Evolutionary conservation across 306 rosid genomes (phyloP).

Genomic region (Trichosanthes cucumerina): DNA sequence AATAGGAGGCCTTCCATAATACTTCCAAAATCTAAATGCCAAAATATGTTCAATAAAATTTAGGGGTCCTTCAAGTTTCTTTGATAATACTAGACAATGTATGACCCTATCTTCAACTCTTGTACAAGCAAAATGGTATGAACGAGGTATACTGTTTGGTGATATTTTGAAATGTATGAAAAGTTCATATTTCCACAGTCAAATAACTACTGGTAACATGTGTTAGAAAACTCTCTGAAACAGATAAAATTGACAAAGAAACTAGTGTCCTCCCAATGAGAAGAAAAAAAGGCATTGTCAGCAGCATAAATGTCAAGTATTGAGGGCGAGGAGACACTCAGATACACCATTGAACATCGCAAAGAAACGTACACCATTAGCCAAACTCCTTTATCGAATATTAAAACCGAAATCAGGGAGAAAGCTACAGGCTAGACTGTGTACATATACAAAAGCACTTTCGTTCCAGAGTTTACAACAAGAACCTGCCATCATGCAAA

Average conservation of each 20-base stretch:
- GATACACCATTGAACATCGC: not conserved
- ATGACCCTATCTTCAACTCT: not conserved
- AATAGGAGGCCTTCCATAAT: too few species aligned
- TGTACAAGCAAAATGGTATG: not conserved
- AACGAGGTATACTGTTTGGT: not conserved
- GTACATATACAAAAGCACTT: not conserved
- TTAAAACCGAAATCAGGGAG: not conserved
- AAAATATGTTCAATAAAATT: not conserved
- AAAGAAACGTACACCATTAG: not conserved
- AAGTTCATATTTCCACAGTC: not conserved
- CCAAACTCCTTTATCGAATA: not conserved
- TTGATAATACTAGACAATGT: not conserved
- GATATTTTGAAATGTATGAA: not conserved
- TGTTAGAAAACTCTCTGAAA: not conserved
- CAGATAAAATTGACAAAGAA: not conserved
- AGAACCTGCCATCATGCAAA: not conserved
- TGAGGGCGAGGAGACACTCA: not conserved
- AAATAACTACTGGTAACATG: not conserved
- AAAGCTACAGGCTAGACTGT: not conserved
- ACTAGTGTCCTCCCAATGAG: not conserved
- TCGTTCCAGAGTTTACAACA: not conserved
- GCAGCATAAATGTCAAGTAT: not conserved
- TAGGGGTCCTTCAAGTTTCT: not conserved
- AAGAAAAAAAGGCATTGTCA: not conserved
- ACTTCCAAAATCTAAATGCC: not conserved